These are phyloP conservation scores for Ustanciosporium gigantosporum DNA, from an alignment of 1,284 basidiomycete species.

Conservation along the genomic window DNA sequence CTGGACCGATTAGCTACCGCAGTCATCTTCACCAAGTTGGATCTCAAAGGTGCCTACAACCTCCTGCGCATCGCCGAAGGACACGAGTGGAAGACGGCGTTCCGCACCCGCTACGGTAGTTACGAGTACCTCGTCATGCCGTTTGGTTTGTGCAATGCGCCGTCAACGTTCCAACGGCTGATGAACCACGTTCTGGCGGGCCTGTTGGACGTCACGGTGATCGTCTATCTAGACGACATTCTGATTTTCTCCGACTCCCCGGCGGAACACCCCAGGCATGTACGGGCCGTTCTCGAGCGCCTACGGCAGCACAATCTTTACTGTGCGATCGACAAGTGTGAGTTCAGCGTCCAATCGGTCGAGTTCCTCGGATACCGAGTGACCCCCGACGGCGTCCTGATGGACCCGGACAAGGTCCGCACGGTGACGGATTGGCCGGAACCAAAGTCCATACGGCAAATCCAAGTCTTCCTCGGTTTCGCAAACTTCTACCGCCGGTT, in stretches of 20 bases:
- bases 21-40: conserved; percentile 3
- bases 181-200: conserved; percentile 12
- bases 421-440: not conserved
- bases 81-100: conserved; percentile 11
- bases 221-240: not conserved
- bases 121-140: conserved; percentile 18
- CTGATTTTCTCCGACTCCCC: not conserved
- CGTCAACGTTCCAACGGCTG: conserved; percentile 14
- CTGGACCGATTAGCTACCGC: conserved; percentile 1
- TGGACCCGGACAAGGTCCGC: not conserved
- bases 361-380: not conserved
- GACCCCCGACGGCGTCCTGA: not conserved
- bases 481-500: conserved; percentile 10
- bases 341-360: not conserved
- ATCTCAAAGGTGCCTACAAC: conserved; percentile 1
- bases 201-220: not conserved
- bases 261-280: not conserved
- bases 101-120: conserved; percentile 2
- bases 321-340: not conserved
- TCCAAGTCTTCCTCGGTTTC: conserved; percentile 8
- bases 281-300: not conserved
- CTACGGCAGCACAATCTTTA: not conserved
- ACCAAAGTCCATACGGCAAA: not conserved
- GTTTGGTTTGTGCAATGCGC: conserved; percentile 19
- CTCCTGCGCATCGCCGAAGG: not conserved